Percentiles rank a stretch among this genome's conserved stretches.
These are phyloP conservation scores for Septoria linicola DNA, from an alignment of 2,329 filamentous ascomycete genomes.

Conservation along the genomic window DNA sequence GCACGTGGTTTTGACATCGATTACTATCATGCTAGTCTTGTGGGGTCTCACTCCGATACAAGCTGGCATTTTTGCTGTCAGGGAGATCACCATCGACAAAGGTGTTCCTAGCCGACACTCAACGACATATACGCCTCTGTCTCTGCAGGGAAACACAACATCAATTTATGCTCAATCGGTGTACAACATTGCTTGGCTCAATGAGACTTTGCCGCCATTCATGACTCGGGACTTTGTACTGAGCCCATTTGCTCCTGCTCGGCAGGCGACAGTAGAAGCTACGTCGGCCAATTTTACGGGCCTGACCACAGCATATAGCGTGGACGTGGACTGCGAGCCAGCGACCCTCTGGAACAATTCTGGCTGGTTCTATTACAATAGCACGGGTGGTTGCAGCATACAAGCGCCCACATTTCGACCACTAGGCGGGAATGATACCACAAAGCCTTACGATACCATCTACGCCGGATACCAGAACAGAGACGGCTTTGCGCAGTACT, in stretches of 20 bases:
- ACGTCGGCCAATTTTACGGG: slow-evolving; percentile 30
- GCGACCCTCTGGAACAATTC: slow-evolving; percentile 15
- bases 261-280: neutral
- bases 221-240: slow-evolving; percentile 47
- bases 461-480: slow-evolving; percentile 49
- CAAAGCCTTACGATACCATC: slow-evolving; percentile 28
- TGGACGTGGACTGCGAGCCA: slow-evolving; percentile 39
- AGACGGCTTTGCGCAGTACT: slow-evolving; percentile 38
- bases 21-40: slow-evolving; percentile 53
- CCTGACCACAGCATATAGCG: slow-evolving; percentile 35
- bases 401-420: slow-evolving; percentile 33
- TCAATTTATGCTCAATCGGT: slow-evolving; percentile 46
- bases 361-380: slow-evolving; percentile 22
- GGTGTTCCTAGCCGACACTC: slow-evolving; percentile 15
- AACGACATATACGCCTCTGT: slow-evolving; percentile 31
- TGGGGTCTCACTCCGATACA: slow-evolving; percentile 58
- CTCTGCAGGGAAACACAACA: slow-evolving; percentile 39
- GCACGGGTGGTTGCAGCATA: slow-evolving; percentile 31
- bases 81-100: slow-evolving; percentile 12
- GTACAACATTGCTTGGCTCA: slow-evolving; percentile 50
- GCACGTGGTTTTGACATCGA: slow-evolving; percentile 52
- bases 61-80: slow-evolving; percentile 53
- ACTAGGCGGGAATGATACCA: slow-evolving; percentile 39
- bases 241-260: slow-evolving; percentile 43
- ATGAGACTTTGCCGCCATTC: slow-evolving; percentile 47